Conservation (phyloP, 2,329 filamentous ascomycete genomes). For the Xylariales sp. region DNA sequence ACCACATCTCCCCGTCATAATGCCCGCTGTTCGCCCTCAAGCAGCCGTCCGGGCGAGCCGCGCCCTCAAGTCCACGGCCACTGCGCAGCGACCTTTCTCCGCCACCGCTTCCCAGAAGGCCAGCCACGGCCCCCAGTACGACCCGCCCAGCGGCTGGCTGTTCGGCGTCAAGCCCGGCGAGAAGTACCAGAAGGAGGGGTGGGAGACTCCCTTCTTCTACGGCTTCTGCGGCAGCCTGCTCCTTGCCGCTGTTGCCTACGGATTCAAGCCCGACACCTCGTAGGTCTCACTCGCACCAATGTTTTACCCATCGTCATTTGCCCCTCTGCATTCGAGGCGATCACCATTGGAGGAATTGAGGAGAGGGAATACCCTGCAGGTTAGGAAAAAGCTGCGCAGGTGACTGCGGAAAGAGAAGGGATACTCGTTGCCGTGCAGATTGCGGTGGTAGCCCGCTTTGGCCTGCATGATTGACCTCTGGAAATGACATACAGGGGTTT, state of each 20-base stretch:
- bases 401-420: too few species aligned
- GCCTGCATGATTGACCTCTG: too few species aligned
- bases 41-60: conserved; percentile 23
- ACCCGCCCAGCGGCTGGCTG: conserved; percentile 87
- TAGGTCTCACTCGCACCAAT: too few species aligned
- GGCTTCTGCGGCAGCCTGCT: conserved; percentile 78
- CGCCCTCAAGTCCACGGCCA: conserved; percentile 11
- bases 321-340: too few species aligned
- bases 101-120: conserved; percentile 38
- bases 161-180: conserved; percentile 92
- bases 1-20: too few species aligned
- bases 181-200: conserved; percentile 94
- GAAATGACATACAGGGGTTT: too few species aligned
- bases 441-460: too few species aligned
- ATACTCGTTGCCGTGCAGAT: too few species aligned
- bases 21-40: conserved; percentile 23
- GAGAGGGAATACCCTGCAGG: too few species aligned
- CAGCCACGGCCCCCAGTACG: conserved; percentile 73
- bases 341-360: too few species aligned
- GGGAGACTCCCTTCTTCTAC: conserved; percentile 83
- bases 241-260: conserved; percentile 74
- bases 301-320: too few species aligned
- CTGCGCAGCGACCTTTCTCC: conserved; percentile 35
- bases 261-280: conserved; percentile 98
- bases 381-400: too few species aligned